Conservation (phyloP, 768 basidiomycete species). For the Hirschioporus abietinus region DNA sequence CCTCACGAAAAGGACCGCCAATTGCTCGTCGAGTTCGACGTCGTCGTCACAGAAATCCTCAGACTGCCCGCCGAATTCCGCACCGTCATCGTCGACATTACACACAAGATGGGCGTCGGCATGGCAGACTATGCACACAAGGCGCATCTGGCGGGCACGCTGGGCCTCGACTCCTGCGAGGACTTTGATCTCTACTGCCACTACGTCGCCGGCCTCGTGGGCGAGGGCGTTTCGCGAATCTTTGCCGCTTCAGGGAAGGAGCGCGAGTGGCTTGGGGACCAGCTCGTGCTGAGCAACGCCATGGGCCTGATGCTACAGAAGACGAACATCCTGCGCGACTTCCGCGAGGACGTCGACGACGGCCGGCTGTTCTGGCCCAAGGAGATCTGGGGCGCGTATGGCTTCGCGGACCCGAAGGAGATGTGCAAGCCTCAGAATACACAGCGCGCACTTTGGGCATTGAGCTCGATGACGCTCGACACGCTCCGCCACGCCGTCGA, state of each 20-base stretch:
- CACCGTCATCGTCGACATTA: conserved; percentile 76
- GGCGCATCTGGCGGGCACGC: conserved; percentile 62
- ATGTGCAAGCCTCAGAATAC: conserved; percentile 46
- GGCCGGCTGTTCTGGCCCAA: conserved; percentile 90
- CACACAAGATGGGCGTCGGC: conserved; percentile 82
- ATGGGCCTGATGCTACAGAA: conserved; percentile 97
- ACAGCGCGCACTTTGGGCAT: conserved; percentile 69
- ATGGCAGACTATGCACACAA: conserved; percentile 96
- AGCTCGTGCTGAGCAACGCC: conserved; percentile 86
- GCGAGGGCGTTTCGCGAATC: conserved; percentile 87
- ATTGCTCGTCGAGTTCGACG: conserved; percentile 78
- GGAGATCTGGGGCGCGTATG: conserved; percentile 83
- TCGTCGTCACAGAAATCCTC: conserved; percentile 75
- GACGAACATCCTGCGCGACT: conserved; percentile 97
- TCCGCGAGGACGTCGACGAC: conserved; percentile 84
- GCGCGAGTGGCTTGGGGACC: conserved; percentile 60
- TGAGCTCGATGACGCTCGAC: conserved; percentile 87
- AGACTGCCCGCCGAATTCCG: conserved; percentile 67
- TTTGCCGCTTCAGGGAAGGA: conserved; percentile 87
- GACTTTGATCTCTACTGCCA: conserved; percentile 99
- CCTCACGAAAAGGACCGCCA: conserved; percentile 86
- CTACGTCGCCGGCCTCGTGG: conserved; percentile 96
- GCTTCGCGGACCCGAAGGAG: conserved; percentile 68
- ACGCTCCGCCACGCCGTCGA: conserved; percentile 81
- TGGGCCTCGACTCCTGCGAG: conserved; percentile 66